Evolutionary conservation across 495 filamentous ascomycete species (phyloP).

Genomic region (Achaetomiella virescens): DNA sequence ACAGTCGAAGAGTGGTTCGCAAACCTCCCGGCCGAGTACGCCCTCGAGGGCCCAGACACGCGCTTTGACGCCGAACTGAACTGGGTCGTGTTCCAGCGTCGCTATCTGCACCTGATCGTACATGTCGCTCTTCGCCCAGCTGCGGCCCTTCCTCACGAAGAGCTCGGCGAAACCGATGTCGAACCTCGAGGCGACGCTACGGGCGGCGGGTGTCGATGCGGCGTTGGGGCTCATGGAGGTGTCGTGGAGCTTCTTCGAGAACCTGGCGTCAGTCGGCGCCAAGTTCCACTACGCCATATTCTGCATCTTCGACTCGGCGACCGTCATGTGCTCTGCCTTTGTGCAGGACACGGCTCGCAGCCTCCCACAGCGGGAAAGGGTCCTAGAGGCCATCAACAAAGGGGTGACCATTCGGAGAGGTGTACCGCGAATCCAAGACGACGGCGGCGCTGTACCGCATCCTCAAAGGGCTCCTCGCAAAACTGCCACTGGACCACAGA

Average conservation of each 20-base stretch:
- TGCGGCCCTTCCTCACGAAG: conserved; percentile 41
- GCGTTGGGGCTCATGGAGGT: conserved; percentile 38
- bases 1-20: conserved; percentile 36
- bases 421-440: conserved; percentile 26
- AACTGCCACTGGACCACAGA: conserved; percentile 21
- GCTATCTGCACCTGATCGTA: conserved; percentile 43
- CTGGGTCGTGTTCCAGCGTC: conserved; percentile 44
- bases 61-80: conserved; percentile 39
- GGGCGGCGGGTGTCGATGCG: conserved; percentile 35
- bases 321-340: conserved; percentile 46
- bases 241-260: conserved; percentile 37
- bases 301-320: conserved; percentile 46
- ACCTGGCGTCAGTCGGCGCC: conserved; percentile 37
- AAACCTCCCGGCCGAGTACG: conserved; percentile 39
- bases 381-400: conserved; percentile 35
- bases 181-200: conserved; percentile 25
- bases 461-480: conserved; percentile 21
- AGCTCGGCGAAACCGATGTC: conserved; percentile 25
- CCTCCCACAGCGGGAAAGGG: conserved; percentile 38
- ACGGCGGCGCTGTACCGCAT: conserved; percentile 25
- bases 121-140: conserved; percentile 39
- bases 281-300: conserved; percentile 51
- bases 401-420: conserved; percentile 35
- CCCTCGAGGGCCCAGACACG: conserved; percentile 34
- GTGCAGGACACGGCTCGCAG: conserved; percentile 40